Conservation (phyloP, 768 basidiomycete species). For the Auriscalpium orientale region DNA sequence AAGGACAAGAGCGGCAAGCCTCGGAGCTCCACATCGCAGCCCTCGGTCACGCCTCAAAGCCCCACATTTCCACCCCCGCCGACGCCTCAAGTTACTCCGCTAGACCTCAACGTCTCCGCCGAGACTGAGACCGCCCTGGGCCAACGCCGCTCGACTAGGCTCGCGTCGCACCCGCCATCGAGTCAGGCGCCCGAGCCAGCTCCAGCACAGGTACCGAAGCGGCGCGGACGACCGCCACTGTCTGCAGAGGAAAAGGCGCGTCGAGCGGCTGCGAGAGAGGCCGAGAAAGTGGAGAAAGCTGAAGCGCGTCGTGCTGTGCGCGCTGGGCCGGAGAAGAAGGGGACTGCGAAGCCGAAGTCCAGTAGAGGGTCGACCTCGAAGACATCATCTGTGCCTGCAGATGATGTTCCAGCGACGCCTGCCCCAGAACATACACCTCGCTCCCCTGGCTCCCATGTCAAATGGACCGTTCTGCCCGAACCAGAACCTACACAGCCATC, state of each 20-base stretch:
- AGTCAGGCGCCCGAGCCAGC: neutral
- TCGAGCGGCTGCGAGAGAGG: neutral
- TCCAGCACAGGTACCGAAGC: neutral
- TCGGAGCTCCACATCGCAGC: no score
- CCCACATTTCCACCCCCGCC: neutral
- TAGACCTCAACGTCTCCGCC: neutral
- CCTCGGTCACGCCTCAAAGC: neutral
- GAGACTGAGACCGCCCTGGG: neutral
- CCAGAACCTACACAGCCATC: neutral
- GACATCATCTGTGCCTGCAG: neutral
- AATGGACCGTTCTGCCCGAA: conserved; percentile 1
- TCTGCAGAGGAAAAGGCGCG: neutral
- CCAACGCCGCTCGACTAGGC: neutral
- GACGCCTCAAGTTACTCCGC: no score
- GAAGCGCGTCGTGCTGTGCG: neutral
- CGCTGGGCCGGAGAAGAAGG: neutral
- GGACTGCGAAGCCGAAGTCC: neutral
- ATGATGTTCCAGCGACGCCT: neutral
- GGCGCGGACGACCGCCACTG: neutral
- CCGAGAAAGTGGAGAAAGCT: conserved; percentile 1
- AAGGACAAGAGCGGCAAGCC: neutral
- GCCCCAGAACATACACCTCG: neutral
- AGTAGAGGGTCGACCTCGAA: neutral
- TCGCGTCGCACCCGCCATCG: neutral
- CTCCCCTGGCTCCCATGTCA: neutral